These are phyloP conservation scores for Parsonsia alboflavescens DNA, from an alignment of 257 asterid genomes.

Conservation along the genomic window DNA sequence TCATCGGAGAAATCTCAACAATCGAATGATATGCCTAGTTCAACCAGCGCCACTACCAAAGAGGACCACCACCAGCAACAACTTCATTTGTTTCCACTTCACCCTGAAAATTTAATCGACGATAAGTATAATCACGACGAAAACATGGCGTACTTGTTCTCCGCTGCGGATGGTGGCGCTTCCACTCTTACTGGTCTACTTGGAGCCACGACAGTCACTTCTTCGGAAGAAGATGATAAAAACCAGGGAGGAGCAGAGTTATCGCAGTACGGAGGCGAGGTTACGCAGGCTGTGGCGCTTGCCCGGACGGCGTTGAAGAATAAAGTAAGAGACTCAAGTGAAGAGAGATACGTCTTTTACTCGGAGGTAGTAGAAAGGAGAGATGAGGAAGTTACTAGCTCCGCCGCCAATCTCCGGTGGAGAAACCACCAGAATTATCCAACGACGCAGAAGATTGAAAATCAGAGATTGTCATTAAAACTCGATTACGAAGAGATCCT, in stretches of 20 bases:
- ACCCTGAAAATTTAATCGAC: slow-evolving; percentile 38
- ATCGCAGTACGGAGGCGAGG: slow-evolving; percentile 32
- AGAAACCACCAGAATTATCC: neutral
- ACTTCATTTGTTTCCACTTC: slow-evolving; percentile 46
- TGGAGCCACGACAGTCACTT: slow-evolving; percentile 33
- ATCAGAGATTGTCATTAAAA: slow-evolving; percentile 55
- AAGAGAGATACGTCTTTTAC: slow-evolving; percentile 81
- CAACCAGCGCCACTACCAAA: neutral
- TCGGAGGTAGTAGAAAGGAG: slow-evolving; percentile 80
- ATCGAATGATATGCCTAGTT: slow-evolving; percentile 10
- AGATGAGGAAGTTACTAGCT: slow-evolving; percentile 86
- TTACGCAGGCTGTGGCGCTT: slow-evolving; percentile 47
- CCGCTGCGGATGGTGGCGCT: slow-evolving; percentile 66
- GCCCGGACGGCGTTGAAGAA: slow-evolving; percentile 72
- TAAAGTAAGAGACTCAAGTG: slow-evolving; percentile 62
- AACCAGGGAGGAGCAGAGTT: slow-evolving; percentile 24
- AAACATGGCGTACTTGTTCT: slow-evolving; percentile 64
- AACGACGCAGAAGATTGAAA: neutral
- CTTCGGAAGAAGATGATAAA: slow-evolving; percentile 25
- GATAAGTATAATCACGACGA: slow-evolving; percentile 52
- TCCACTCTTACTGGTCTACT: slow-evolving; percentile 57
- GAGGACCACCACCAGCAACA: slow-evolving; percentile 17
- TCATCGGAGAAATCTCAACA: slow-evolving; percentile 32
- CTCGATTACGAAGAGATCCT: slow-evolving; percentile 78
- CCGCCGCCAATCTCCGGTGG: slow-evolving; percentile 33